Evolutionary conservation across 1,284 basidiomycete genomes (phyloP), one percentile per base, ranked within the genome.

Genomic region (Rhodotorula sp.): DNA sequence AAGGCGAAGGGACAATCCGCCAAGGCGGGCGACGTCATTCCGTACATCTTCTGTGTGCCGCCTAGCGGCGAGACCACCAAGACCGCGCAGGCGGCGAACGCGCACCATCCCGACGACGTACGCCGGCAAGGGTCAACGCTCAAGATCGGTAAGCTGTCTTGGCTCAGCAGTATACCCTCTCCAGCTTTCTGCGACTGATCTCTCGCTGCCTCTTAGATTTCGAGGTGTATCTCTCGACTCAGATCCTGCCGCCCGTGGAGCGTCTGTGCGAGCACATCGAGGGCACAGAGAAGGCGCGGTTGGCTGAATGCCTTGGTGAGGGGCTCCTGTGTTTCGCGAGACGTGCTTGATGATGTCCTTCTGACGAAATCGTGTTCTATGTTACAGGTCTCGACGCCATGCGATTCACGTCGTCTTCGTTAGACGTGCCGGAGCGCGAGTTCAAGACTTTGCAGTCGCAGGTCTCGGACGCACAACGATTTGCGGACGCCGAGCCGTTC

Each of bases 221-320:
- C 80, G 92, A 96, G 77, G 88, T 91, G 80, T 99, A 99, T 81
- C 84, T 99, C 30, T 87, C 91, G 17, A 86, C 91, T 29, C 96
- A 99, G 81, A 87, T 99, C 54, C 84, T 99, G 18, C 95, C 95
- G 6, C 95, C 96, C 0, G 88, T 99, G 62, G 91, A 98, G 79
- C 88, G 96, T 78, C 82, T 99, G 68, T 99, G 95, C 79, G 96
- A 97, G 67, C 89, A 90, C 10, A 98, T 99, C 68, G 93, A 97
- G 78, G 95, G 95, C 14, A 98, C 95, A 0, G 95, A 99, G 78
- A 86, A 91, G 46, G 84, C 92, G 15, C 85, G 95, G 44, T 82
- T 99, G 22, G 96, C 96, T 1, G 93, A 97, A 82, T 98, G 94
- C 79, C 86, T 99, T 12, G 95, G 94, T 90, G 77, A 67, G 86